Base-by-base conservation (phyloP, 2,329 filamentous ascomycete species). In the Calonectria henricotiae region DNA sequence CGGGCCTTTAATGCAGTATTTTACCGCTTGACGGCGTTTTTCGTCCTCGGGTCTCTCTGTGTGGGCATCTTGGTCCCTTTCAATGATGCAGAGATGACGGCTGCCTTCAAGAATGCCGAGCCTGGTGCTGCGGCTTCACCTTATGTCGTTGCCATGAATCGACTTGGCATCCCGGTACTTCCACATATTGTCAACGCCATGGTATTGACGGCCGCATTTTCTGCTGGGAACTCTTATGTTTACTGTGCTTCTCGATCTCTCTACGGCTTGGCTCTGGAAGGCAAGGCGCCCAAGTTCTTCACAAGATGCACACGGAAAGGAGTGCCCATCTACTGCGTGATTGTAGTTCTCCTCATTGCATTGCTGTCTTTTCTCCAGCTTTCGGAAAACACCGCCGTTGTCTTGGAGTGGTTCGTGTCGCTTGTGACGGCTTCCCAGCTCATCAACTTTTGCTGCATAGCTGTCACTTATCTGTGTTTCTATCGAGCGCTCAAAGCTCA, bases 1-100 rank as follows among this genome's bases (percentile, higher is more conserved):
- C 89, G 88, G 46, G 93, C 93, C 1, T 95, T 90, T 82, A 94
- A 94, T 70, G 90, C 92, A 60, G 93, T 95, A 1, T 95, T 95
- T 80, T 95, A 93, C 81, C 91, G 94, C 37, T 84, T 96, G 37
- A 92, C 92, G 0, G 84, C 89, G 1, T 95, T 96, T 80, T 95
- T 95, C 82, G 88, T 94, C 44, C 87, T 94, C 1, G 93, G 93
- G 1, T 90, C 92, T 0, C 85, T 96, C 2, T 90, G 89, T 23
- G 90, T 94, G 5, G 92, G 93, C 9, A 91, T 94, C 61, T 79
- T 94, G 25, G 89, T 95, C 43, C 88, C 93, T 1, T 91, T 92
- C 80, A 86, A 94, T 70, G 92, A 94, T 74, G 74, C 84, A 1
- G 88, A 89, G 47, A 82, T 95, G 75, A 86, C 82, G 2, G 86